Evolutionary conservation across 352 stramenopile species (phyloP), one percentile per base, ranked within the genome.

Genomic region (Phytophthora sp.): DNA sequence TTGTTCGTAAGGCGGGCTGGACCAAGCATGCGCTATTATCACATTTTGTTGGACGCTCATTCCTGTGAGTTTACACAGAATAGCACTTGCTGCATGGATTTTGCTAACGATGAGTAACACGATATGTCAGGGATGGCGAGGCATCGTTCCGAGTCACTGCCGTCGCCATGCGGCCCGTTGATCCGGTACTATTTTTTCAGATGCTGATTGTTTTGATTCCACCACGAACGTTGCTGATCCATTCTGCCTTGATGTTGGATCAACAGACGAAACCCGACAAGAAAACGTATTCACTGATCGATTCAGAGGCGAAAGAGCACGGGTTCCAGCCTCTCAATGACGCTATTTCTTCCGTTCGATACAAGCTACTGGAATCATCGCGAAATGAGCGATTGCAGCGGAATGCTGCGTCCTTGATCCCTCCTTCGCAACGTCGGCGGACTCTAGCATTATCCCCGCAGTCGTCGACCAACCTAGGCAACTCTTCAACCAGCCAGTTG

Each of bases 1-100:
- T 93, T 58, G 80, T 91, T 54, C 79, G 78, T 17, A 89, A 90
- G 50, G 72, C 77, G 34, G 76, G 74, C 21, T 93, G 84, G 82
- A 62, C 69, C 27, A 93, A 89, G 58, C 82, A 93, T 23, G 48
- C 62, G n/a, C 62, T 91, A 32, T 66, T 93, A 4, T 84, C 84
- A 27, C 82, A 91, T 39, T 93, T 88, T 64, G 72, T 93, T 27
- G 84, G 82, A 3, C 82, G 84, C 27, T 71, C 74, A 17, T 93
- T 91, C 44, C 31, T 76, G 84, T 91, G 77, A 42, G 54, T 59
- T 59, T 30, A n/a, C 8, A 15, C 3, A 35, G 15, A n/a, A n/a
- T n/a, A n/a, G n/a, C n/a, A n/a, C n/a, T n/a, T 49, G 23, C 30
- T 30, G 11, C 39, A 12, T 28, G 18, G 21, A 30, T 49, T 27